Conservation (phyloP, 73 alveolate species). For the Paramecium bursaria region DNA sequence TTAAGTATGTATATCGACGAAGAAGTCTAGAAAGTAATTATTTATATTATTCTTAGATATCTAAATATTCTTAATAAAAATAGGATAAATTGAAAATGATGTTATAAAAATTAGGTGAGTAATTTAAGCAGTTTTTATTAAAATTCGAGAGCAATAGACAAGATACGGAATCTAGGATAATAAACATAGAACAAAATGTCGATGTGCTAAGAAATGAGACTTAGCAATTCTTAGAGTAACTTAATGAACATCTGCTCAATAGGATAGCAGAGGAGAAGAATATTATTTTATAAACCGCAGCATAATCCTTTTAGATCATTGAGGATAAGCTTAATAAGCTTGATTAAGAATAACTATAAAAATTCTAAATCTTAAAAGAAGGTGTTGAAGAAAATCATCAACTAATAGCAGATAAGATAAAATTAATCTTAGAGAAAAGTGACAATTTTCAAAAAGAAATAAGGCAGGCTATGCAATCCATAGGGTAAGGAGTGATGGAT, state of each 20-base stretch:
- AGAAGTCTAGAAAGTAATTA: constrained; percentile 56
- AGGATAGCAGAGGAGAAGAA: constrained; percentile 51
- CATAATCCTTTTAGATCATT: not conserved
- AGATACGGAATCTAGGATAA: constrained; percentile 30
- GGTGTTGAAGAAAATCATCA: constrained; percentile 43
- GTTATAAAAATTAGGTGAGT: constrained; percentile 61
- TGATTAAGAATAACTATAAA: constrained; percentile 49
- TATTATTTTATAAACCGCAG: constrained; percentile 3
- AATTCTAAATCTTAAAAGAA: constrained; percentile 35
- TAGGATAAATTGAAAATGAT: constrained; percentile 59
- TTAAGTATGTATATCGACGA: constrained; percentile 56
- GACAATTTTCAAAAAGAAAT: not conserved
- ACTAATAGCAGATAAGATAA: constrained; percentile 2
- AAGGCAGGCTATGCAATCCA: not conserved
- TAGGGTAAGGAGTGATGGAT: not conserved
- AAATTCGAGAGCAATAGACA: constrained; percentile 39
- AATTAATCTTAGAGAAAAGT: constrained; percentile 21
- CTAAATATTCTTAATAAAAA: constrained; percentile 37
- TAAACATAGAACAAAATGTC: constrained; percentile 23
- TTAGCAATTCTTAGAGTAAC: constrained; percentile 20
- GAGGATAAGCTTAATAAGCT: constrained; percentile 63
- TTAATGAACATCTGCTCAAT: constrained; percentile 23
- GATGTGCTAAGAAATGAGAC: constrained; percentile 53
- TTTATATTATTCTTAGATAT: not conserved
- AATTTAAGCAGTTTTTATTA: constrained; percentile 44